Evolutionary conservation across 1,284 basidiomycete genomes (phyloP).

Genomic region (Melampsora larici-populina): DNA sequence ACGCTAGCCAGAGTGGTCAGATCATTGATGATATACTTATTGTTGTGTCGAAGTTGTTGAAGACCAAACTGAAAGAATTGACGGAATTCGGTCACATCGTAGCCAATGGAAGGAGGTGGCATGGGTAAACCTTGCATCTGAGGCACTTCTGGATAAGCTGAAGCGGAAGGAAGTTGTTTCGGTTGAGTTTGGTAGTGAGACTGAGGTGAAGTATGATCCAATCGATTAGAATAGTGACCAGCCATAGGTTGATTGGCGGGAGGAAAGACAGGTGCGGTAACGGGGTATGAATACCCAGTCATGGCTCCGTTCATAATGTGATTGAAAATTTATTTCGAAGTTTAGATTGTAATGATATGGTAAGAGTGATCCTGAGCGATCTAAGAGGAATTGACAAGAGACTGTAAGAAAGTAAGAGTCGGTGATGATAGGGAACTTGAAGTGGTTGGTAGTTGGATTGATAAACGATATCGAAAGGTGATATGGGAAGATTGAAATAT

Average conservation of each 20-base stretch:
- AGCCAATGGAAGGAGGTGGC: slow-evolving; percentile 42
- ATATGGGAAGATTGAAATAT: too few relatives aligned
- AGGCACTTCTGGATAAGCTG: background rate
- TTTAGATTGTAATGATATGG: too few relatives aligned
- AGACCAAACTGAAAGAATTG: slow-evolving; percentile 42
- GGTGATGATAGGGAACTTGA: too few relatives aligned
- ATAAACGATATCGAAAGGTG: too few relatives aligned
- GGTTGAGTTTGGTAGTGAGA: background rate
- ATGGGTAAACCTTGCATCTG: slow-evolving; percentile 42
- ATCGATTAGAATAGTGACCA: background rate
- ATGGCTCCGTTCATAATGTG: background rate
- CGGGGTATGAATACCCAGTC: background rate
- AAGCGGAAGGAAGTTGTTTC: background rate
- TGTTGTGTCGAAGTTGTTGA: slow-evolving; percentile 39
- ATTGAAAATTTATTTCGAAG: too few relatives aligned
- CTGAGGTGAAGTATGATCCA: background rate
- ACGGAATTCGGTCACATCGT: slow-evolving; percentile 42
- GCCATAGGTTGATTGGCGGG: background rate
- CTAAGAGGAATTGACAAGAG: too few relatives aligned
- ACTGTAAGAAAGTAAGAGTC: too few relatives aligned
- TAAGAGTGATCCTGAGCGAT: too few relatives aligned
- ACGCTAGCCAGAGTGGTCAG: slow-evolving; percentile 41
- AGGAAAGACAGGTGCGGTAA: background rate
- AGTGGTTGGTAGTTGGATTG: too few relatives aligned
- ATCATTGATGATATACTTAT: slow-evolving; percentile 44